These are phyloP conservation scores for Anastatica hierochuntica DNA, from an alignment of 345 rosid species.

Conservation along the genomic window DNA sequence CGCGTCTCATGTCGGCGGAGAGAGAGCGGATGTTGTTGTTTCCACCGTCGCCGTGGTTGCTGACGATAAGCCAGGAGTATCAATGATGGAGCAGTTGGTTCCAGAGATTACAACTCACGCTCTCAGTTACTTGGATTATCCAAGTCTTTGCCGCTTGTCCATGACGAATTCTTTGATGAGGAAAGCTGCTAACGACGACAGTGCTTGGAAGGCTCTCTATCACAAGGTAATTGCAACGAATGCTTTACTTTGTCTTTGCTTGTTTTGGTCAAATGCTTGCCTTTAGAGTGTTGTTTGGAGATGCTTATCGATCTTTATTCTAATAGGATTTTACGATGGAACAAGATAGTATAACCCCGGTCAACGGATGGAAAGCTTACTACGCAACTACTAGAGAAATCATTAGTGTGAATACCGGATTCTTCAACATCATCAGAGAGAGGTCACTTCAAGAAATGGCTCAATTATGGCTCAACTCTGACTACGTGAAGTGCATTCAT, in stretches of 20 bases:
- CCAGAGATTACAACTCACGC: slow-evolving; percentile 98
- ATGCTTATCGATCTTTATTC: too few species aligned
- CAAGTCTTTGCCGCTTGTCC: slow-evolving; percentile 84
- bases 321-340: slow-evolving; percentile 83
- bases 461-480: slow-evolving; percentile 74
- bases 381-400: slow-evolving; percentile 92
- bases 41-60: slow-evolving; percentile 8
- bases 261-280: too few species aligned
- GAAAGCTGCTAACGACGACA: slow-evolving; percentile 96
- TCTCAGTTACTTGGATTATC: slow-evolving; percentile 94
- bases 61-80: slow-evolving; percentile 59
- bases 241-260: too few species aligned
- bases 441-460: slow-evolving; percentile 71
- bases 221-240: slow-evolving; percentile 49
- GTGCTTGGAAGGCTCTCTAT: slow-evolving; percentile 96
- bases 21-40: slow-evolving; percentile 22
- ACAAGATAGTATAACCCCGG: slow-evolving; percentile 73
- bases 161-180: slow-evolving; percentile 99
- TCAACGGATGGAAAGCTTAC: slow-evolving; percentile 93
- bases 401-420: slow-evolving; percentile 67
- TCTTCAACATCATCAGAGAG: slow-evolving; percentile 74
- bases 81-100: slow-evolving; percentile 99
- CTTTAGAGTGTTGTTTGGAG: too few species aligned
- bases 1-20: slow-evolving; percentile 3
- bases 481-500: slow-evolving; percentile 90